Evolutionary conservation across 148 eudicot genomes (phyloP), one percentile per base, ranked within the genome.

Genomic region (Cornus controversa): DNA sequence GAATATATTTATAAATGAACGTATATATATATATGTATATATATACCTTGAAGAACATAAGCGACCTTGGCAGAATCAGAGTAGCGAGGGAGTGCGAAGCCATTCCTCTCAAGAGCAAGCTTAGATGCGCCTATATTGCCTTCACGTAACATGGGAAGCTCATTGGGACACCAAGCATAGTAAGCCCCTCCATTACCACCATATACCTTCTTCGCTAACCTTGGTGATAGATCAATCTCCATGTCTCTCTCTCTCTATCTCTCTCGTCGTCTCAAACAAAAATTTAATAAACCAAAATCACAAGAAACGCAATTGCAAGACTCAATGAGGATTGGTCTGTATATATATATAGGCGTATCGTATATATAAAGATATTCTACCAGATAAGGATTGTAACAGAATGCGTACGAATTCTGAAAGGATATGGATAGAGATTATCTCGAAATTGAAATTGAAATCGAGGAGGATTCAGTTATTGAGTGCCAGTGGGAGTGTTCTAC

Each of bases 81-180:
- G 74, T 91, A 93, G 13, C 87, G 86, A 67, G 93, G 98, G 28
- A 91, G 87, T 72, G 93, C 96, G 57, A 93, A 84, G 1, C 98
- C 96, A 70, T 85, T 63, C 82, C 90, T 91, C 34, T 71, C 72
- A 6, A 93, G 88, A 5, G 80, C 82, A 26, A 93, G 89, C 73
- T 93, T 91, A 62, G 91, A 85, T 10, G 98, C 98, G 4, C 93
- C 98, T 62, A 93, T 90, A 83, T 91, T 85, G 20, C 92, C 96
- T 70, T 90, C 74, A 22, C 84, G 80, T 8, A 93, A 88, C 94
- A 93, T 93, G 0, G 93, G 90, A 2, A 93, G 87, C 45, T 93
- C 96, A 18, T 85, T 68, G 26, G 98, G 96, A 18, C 83, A 79
- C 95, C 98, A 93, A 40, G 93, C 82, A 40, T 82, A 67, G 80